These are phyloP conservation scores for Pseudozyma tsukubaensis DNA, from an alignment of 1,284 basidiomycete genomes.

Conservation along the genomic window DNA sequence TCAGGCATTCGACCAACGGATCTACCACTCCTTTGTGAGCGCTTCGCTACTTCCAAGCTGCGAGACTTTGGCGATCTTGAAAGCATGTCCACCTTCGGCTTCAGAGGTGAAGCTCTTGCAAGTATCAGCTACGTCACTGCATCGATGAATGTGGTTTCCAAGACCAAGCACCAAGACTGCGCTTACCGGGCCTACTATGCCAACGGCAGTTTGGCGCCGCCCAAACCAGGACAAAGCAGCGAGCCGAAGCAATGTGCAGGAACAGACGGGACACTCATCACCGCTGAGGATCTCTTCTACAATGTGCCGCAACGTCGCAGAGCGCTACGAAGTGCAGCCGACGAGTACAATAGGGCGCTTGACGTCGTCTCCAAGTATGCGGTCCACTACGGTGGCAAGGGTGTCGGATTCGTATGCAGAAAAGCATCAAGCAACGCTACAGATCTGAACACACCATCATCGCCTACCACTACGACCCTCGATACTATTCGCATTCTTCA, in stretches of 20 bases:
- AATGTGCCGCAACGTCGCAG: constrained; percentile 90
- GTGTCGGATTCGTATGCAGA: constrained; percentile 80
- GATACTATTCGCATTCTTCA: constrained; percentile 86
- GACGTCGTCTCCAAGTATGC: constrained; percentile 96
- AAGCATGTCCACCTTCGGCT: constrained; percentile 90
- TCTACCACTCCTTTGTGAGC: constrained; percentile 88
- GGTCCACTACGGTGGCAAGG: constrained; percentile 67
- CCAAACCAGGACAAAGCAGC: constrained; percentile 54
- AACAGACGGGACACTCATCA: constrained; percentile 91
- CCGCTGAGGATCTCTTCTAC: constrained; percentile 95
- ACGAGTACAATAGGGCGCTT: constrained; percentile 91
- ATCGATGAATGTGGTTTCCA: constrained; percentile 87
- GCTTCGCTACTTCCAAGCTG: constrained; percentile 96
- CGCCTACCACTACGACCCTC: constrained; percentile 73
- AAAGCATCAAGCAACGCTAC: constrained; percentile 53
- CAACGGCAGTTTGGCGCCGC: constrained; percentile 49
- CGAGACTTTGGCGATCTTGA: constrained; percentile 86
- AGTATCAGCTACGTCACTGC: constrained; percentile 92
- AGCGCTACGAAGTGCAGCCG: constrained; percentile 84
- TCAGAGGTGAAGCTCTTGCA: constrained; percentile 95
- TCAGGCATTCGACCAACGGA: constrained; percentile 83
- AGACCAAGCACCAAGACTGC: constrained; percentile 69
- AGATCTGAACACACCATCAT: constrained; percentile 84
- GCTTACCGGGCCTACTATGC: constrained; percentile 64
- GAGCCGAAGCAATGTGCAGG: constrained; percentile 87